Conservation (phyloP, 306 rosid species). For the Aeschynomene evenia region DNA sequence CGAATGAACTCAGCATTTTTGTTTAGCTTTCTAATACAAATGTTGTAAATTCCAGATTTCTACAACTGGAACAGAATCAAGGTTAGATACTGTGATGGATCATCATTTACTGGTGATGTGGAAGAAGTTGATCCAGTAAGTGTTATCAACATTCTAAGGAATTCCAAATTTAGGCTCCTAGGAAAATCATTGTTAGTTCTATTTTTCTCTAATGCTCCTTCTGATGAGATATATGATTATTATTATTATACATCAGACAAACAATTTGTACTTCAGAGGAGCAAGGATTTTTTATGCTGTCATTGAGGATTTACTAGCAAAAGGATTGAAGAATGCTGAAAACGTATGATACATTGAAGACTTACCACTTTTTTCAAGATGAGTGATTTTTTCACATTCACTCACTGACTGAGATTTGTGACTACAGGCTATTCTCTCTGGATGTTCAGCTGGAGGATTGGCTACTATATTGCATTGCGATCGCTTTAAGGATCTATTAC, state of each 20-base stretch:
- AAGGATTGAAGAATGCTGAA: constrained; percentile 70
- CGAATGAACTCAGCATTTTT: not conserved
- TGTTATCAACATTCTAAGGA: constrained; percentile 1
- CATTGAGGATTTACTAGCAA: constrained; percentile 58
- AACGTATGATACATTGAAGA: constrained; percentile 43
- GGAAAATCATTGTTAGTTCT: not conserved
- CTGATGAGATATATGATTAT: not conserved
- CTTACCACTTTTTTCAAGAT: not conserved
- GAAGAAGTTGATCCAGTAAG: constrained; percentile 68
- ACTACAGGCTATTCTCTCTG: constrained; percentile 77
- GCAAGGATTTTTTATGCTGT: constrained; percentile 61
- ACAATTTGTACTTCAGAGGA: constrained; percentile 79
- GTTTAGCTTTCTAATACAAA: not conserved
- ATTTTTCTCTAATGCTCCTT: not conserved
- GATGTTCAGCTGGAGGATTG: constrained; percentile 95
- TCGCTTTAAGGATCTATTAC: constrained; percentile 52
- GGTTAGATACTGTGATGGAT: constrained; percentile 85
- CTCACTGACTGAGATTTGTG: constrained; percentile 5
- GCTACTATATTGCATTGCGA: constrained; percentile 79
- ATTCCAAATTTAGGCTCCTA: not conserved
- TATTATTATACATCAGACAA: constrained; percentile 42
- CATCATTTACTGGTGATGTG: constrained; percentile 91
- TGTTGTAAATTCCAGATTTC: constrained; percentile 52
- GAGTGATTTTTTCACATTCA: not conserved
- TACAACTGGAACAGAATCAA: constrained; percentile 77